Evolutionary conservation across 106 monocot genomes (phyloP), one percentile per base, ranked within the genome.

Genomic region (Dendrobium officinale): DNA sequence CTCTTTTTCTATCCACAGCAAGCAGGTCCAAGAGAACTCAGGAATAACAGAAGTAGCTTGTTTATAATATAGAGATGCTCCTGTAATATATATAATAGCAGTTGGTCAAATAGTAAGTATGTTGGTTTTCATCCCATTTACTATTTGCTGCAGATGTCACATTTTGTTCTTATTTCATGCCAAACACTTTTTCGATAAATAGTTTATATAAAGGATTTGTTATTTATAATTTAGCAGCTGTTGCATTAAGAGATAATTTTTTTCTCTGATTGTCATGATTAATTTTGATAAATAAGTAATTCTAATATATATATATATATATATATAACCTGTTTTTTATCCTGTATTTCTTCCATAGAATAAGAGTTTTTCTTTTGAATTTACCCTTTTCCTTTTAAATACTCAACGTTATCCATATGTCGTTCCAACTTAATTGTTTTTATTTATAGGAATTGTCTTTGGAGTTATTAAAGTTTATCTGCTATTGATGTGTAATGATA

Each of bases 51-150:
- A 90, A 67, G 74, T 76, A 37, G 77, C 70, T 74, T 84, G 88
- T 66, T 84, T 86, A 61, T 49, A 59, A 17, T 75, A 74, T 45
- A 70, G 77, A 88, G 82, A 83, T 79, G 67, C 43, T 27, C 85
- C 88, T 33, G 40, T 68, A 29, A 79, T 85, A 73, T 79, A 74
- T 83, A 74, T 72, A 54, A 88, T 83, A 75, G 90, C 88, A 54
- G 20, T 86, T 55, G 90, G 73, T 49, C 81, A 86, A 77, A 81
- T 90, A 88, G 90, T 90, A 83, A 19, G 41, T 43, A 44, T 74
- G 70, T 70, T 70, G 6, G 8, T 1, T 1, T 19, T 61, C 5
- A 3, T 16, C 11, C 55, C 11, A 18, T 13, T 55, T 13, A 55
- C 2, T 55, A 55, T 16, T 55, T 55, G 7, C 13, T 11, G 7